Conservation (phyloP, 768 basidiomycete genomes). For the Lactifluus pinguis region DNA sequence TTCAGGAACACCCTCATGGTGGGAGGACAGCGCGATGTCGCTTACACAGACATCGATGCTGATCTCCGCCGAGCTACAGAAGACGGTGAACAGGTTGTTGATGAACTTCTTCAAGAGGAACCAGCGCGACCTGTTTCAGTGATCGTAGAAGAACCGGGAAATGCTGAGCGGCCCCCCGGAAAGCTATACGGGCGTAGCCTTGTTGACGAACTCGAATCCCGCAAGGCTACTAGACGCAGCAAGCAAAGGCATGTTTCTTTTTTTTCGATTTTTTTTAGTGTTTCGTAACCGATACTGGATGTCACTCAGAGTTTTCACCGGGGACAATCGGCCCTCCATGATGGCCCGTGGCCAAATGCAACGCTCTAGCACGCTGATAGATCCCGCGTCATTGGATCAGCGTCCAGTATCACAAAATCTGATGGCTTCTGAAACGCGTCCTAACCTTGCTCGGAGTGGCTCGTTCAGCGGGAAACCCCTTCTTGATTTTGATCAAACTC, state of each 20-base stretch:
- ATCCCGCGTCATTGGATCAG: constrained; percentile 49
- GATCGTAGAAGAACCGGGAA: constrained; percentile 22
- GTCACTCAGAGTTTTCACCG: constrained; percentile 63
- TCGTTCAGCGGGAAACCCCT: constrained; percentile 56
- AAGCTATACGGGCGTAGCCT: constrained; percentile 82
- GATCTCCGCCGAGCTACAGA: constrained; percentile 60
- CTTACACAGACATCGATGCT: constrained; percentile 51
- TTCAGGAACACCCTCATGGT: constrained; percentile 75
- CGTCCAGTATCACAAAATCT: constrained; percentile 38
- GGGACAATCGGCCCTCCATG: constrained; percentile 88
- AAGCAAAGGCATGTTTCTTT: constrained; percentile 60
- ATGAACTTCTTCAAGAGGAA: constrained; percentile 33
- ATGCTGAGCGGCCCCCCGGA: constrained; percentile 50
- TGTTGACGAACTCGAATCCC: constrained; percentile 79
- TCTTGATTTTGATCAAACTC: constrained; percentile 51
- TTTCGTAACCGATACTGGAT: not conserved
- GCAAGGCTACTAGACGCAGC: constrained; percentile 74
- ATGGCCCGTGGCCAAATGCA: constrained; percentile 60
- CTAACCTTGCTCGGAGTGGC: constrained; percentile 36
- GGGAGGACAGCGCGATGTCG: constrained; percentile 54
- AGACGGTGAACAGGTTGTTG: constrained; percentile 71
- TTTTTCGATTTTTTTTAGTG: not conserved
- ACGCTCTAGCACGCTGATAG: constrained; percentile 63
- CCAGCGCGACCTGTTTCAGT: constrained; percentile 24
- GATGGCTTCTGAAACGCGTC: constrained; percentile 34